Base-by-base conservation (phyloP, 495 filamentous ascomycete species). In the Polyplosphaeria fusca region DNA sequence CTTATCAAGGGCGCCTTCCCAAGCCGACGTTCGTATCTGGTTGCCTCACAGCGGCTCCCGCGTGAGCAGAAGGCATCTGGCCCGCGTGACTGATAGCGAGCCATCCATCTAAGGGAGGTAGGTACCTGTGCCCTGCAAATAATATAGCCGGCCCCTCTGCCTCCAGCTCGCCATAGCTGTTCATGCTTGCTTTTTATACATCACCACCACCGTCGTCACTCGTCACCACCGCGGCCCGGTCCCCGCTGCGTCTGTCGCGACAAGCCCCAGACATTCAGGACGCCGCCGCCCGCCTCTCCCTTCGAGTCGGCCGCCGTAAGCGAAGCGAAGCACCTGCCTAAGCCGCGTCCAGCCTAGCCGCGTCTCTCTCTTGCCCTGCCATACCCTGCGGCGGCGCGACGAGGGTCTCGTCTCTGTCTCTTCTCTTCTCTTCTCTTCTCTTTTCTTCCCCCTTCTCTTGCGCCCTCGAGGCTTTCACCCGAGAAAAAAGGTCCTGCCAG, bases 291-390 rank as follows among this genome's bases (percentile, higher is more conserved):
- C n/a, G n/a, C n/a, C 14, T 7, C 30, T 7, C 7, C 7, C 38
- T 22, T 32, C 38, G 37, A 18, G n/a, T 28, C 47, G 18, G 7
- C 26, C 50, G 39, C 52, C 16, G 41, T 16, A 46, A 46, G 41
- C 41, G 40, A 55, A 47, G 41, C 26, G 37, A 37, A 14, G 20
- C 40, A 14, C 9, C 35, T 41, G 49, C 49, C 42, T 52, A 52
- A n/a, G 41, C 52, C 52, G 41, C 2, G 39, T 46, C 41, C 41
- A 37, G 52, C 52, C 52, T 55, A 55, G 52, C 41, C 0, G 16
- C 19, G 46, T 7, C 4, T 22, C 22, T 43, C 28, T 47, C 47
- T 40, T 39, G 13, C 32, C n/a, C n/a, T n/a, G n/a, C n/a, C n/a
- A n/a, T 52, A 52, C 48, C 35, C 24, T 40, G 48, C 16, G 32